Evolutionary conservation across 345 rosid species (phyloP), one percentile per base, ranked within the genome.

Genomic region (Sonneratia alba): DNA sequence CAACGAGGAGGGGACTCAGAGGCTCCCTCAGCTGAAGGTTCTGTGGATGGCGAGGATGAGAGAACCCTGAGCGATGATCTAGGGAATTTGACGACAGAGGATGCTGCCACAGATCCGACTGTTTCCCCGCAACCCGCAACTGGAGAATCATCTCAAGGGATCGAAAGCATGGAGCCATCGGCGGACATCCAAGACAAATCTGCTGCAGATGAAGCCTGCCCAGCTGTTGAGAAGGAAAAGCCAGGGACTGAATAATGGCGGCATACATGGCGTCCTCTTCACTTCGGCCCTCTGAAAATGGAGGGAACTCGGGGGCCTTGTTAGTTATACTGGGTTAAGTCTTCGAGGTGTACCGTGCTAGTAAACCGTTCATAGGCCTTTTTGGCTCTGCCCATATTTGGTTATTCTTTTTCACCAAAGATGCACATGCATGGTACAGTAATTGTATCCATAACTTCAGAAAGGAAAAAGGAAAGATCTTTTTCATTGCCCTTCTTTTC

Each of bases 1-100:
- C 95, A 87, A 76, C 84, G 78, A 69, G 84, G 66, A 66, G 79
- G 47, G 18, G 87, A 81, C 68, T 70, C 84, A 14, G 86, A 84
- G 14, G 51, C 73, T 70, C 74, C 78, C 22, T 75, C 80, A 2
- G 64, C 83, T 3, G 72, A 5, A 12, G 65, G 74, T 24, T 75
- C 77, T 4, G 55, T 3, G 34, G 82, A 80, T 2, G 71, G 77
- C 3, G 70, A 72, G 51, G 72, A 77, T 15, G 81, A 79, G 53
- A 70, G 70, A 66, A 73, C 73, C 53, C 66, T 73, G 69, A 69
- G 74, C 7, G 70, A 77, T 62, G 87, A 82, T n/a, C 66, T 79
- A 42, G 75, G 85, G 9, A 69, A 75, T 56, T 73, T 80, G 79
- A 48, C 79, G 15, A 51, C 76, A 47, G 73, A 70, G 4, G 79